Evolutionary conservation across 345 rosid genomes (phyloP).

Genomic region (Linum usitatissimum): DNA sequence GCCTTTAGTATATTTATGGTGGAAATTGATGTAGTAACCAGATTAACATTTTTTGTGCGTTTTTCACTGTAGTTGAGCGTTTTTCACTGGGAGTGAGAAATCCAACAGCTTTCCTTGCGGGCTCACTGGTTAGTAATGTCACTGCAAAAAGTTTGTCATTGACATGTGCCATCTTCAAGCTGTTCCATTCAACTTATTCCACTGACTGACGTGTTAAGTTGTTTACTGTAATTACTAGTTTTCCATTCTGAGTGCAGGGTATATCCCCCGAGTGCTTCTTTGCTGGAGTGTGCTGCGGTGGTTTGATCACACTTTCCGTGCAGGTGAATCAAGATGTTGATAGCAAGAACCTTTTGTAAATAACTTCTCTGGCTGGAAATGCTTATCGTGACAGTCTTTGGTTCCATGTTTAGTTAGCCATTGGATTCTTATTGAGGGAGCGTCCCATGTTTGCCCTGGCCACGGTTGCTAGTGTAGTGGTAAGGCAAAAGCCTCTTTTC

Average conservation of each 20-base stretch:
- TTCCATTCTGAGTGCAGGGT: constrained; percentile 35
- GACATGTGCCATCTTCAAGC: too few species aligned
- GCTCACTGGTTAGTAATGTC: constrained; percentile 48
- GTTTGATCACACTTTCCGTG: constrained; percentile 73
- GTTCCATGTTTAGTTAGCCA: constrained; percentile 38
- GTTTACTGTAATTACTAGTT: too few species aligned
- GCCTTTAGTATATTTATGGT: too few species aligned
- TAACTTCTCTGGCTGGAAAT: not conserved
- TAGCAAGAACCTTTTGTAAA: not conserved
- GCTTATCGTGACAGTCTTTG: not conserved
- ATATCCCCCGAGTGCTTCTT: constrained; percentile 73
- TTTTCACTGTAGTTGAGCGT: constrained; percentile 56
- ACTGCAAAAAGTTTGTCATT: not conserved
- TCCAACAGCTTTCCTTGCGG: constrained; percentile 79
- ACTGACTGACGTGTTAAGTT: not conserved
- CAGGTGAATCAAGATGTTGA: constrained; percentile 34
- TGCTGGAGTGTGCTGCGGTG: constrained; percentile 90
- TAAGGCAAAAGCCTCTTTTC: constrained; percentile 17
- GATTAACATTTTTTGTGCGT: too few species aligned
- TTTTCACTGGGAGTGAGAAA: constrained; percentile 69
- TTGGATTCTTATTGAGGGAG: constrained; percentile 67
- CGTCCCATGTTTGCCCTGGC: constrained; percentile 65
- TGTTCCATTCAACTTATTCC: not conserved
- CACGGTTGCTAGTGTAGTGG: constrained; percentile 75
- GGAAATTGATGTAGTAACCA: too few species aligned